Base-by-base conservation (phyloP, 2,329 filamentous ascomycete genomes). In the Albophoma yamanashiensis region DNA sequence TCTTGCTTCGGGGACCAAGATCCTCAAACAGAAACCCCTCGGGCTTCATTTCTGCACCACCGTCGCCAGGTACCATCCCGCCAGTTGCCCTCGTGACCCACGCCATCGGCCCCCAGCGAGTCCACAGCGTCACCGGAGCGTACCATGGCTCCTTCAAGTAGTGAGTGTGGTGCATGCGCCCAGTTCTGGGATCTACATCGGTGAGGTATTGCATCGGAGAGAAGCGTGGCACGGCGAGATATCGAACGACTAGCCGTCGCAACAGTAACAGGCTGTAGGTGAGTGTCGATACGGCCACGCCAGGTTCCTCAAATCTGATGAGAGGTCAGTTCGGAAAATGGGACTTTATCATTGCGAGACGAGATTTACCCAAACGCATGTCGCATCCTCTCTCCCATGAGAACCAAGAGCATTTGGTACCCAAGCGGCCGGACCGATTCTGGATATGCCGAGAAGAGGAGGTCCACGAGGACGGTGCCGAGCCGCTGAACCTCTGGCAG, bases 81-180 rank as follows among this genome's bases (percentile, higher is more conserved):
- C 80, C 81, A 55, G 70, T 64, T 9, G 74, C 56, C 67, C 78
- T 69, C 25, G 74, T 69, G 4, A 82, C 60, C 77, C 79, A 79
- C 0, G 79, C 85, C 61, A 71, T 70, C 0, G 79, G 85, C 2
- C 82, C 83, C 84, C 82, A 91, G 61, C 83, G 82, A 66, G 79
- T 83, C 82, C 79, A 83, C 47, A 82, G 70, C 0, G 81, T 87
- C 36, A 78, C 78, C 62, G 81, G 78, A 31, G 82, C 76, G 70
- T 89, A 90, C 72, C 82, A 89, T 2, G 88, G 88, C 55, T 84
- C 81, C 14, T 83, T 81, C 34, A 86, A 78, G 72, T 84, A 89
- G 43, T 75, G 64, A 0, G 74, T 65, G 69, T 66, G 69, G 58
- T 79, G 76, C 63, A 84, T 78, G 3, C 81, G 79, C 0, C 82